Conservation (phyloP, 1,284 basidiomycete species). For the Rhodotorula sp. region DNA sequence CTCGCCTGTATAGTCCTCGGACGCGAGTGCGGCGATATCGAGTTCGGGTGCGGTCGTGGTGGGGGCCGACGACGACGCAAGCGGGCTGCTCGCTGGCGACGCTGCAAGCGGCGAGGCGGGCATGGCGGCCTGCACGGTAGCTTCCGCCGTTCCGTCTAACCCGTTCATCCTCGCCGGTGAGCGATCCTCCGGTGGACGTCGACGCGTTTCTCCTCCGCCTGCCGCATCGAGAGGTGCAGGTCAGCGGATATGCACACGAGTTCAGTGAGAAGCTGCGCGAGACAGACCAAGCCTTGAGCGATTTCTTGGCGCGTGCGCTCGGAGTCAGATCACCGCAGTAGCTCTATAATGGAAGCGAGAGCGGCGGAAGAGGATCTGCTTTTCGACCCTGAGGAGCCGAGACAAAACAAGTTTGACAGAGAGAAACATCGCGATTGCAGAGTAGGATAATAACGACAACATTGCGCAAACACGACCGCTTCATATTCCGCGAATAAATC, state of each 20-base stretch:
- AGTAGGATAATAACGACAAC: neutral
- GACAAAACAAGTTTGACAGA: neutral
- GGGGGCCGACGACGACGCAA: neutral
- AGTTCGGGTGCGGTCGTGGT: conserved; percentile 11
- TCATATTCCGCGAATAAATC: conserved; percentile 7
- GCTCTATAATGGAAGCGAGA: neutral
- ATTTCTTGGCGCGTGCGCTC: too few relatives aligned
- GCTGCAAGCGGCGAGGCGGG: conserved; percentile 2
- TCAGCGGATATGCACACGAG: neutral
- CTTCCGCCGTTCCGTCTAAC: too few relatives aligned
- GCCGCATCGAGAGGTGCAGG: too few relatives aligned
- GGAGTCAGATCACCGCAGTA: too few relatives aligned
- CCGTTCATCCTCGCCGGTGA: neutral
- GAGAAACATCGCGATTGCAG: neutral
- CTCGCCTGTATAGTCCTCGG: conserved; percentile 24
- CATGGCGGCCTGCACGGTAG: neutral
- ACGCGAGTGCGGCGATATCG: conserved; percentile 18
- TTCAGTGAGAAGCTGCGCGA: neutral
- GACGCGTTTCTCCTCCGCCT: neutral
- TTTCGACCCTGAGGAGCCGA: too few relatives aligned
- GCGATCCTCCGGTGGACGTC: neutral
- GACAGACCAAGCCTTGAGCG: neutral
- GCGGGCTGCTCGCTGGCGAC: neutral
- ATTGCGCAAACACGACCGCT: neutral
- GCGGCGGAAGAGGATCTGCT: neutral